Percentiles rank a stretch among this genome's conserved stretches.
Conservation (phyloP, 2,329 filamentous ascomycete species). For the Colletotrichum orbiculare region DNA sequence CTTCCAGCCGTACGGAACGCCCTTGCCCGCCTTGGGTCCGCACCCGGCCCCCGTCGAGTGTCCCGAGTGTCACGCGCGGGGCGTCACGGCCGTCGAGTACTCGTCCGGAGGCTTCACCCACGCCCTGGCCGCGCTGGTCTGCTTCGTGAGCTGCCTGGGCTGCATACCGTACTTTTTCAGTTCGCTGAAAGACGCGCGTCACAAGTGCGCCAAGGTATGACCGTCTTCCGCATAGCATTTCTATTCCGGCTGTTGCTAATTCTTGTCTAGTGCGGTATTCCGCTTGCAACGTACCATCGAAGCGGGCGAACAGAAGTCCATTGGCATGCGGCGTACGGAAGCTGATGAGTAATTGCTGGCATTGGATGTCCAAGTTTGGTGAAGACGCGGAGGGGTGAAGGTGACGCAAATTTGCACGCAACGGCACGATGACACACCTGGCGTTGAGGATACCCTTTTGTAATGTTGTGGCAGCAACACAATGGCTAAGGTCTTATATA, state of each 20-base stretch:
- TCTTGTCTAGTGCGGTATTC: slow-evolving; percentile 37
- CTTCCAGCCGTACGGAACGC: slow-evolving; percentile 36
- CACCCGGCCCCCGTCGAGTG: slow-evolving; percentile 39
- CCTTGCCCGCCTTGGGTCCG: slow-evolving; percentile 37
- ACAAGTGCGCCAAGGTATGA: slow-evolving; percentile 39
- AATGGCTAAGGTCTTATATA: too few relatives aligned
- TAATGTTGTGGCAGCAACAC: too few relatives aligned
- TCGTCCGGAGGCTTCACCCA: slow-evolving; percentile 40
- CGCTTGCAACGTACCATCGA: slow-evolving; percentile 41
- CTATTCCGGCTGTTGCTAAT: neutral
- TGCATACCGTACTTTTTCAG: slow-evolving; percentile 41
- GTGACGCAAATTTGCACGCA: too few relatives aligned
- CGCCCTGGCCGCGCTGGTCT: slow-evolving; percentile 37
- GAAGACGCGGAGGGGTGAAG: too few relatives aligned
- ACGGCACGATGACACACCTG: neutral
- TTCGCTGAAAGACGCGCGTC: slow-evolving; percentile 39
- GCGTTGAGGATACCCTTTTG: slow-evolving; percentile 26
- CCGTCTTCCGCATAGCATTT: too few relatives aligned
- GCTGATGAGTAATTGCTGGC: neutral
- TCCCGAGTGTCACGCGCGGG: slow-evolving; percentile 39
- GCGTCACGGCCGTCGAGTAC: slow-evolving; percentile 38
- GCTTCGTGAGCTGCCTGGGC: slow-evolving; percentile 39
- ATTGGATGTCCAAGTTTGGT: too few relatives aligned
- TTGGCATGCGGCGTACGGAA: slow-evolving; percentile 29
- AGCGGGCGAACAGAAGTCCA: slow-evolving; percentile 41